These are phyloP conservation scores for Bocquillonia castaneifolia DNA, from an alignment of 441 rosid species.

Conservation along the genomic window DNA sequence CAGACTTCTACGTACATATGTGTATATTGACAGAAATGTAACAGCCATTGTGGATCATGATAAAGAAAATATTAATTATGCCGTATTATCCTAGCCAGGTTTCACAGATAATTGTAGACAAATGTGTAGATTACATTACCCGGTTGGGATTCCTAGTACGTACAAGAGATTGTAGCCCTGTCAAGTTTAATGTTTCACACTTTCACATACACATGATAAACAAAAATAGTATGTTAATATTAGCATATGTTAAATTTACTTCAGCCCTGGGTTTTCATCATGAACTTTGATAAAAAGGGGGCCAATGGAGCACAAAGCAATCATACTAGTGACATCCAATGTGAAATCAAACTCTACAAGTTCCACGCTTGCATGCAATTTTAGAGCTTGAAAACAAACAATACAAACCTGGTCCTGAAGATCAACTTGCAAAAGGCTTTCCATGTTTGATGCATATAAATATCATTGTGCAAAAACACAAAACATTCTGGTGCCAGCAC, in stretches of 20 bases:
- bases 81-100: no score
- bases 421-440: conserved; percentile 3
- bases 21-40: background rate
- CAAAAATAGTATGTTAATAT: background rate
- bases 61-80: no score
- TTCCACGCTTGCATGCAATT: background rate
- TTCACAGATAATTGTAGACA: no score
- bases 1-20: no score
- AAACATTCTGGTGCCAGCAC: background rate
- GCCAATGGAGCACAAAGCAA: background rate
- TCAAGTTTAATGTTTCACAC: background rate
- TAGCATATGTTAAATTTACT: background rate
- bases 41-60: background rate
- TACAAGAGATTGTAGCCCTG: background rate
- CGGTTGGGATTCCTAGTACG: background rate
- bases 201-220: background rate
- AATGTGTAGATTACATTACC: background rate
- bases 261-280: background rate
- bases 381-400: background rate
- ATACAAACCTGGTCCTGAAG: conserved; percentile 10
- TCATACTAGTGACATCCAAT: background rate
- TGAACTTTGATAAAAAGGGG: background rate
- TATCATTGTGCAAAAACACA: background rate
- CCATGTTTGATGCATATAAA: background rate
- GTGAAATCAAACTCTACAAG: background rate